Base-by-base conservation (phyloP, 2,329 filamentous ascomycete species). In the Curvularia eragrostidis region DNA sequence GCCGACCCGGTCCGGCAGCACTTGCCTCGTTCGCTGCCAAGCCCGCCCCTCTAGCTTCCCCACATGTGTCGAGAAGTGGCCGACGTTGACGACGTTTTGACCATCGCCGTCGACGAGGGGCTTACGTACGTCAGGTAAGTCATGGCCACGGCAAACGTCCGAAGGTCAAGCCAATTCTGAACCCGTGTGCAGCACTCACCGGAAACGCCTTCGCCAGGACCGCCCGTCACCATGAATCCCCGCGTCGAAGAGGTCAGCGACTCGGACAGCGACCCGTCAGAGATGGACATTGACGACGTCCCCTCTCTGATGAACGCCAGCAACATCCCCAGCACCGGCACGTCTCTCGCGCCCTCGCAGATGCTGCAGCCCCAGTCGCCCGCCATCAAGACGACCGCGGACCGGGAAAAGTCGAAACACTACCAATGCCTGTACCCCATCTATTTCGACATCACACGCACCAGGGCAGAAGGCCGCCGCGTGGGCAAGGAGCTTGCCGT, bases 371-470 rank as follows among this genome's bases (percentile, higher is more conserved):
- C 75, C 3, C 73, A 75, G 39, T 69, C 74, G 68, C 61, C 74
- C 66, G 41, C 79, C 77, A 50, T 80, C 76, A 66, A 79, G 78
- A 57, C 78, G 9, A 70, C 70, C 7, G 64, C 72, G 24, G 73
- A 82, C 66, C 81, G 81, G 57, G 83, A 87, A 61, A 82, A 82
- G 58, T 82, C 91, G 77, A 91, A 89, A 73, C 82, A 87, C 78
- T 97, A 88, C 81, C 90, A 95, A 77, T 94, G 91, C 78, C 84
- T 99, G 24, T 99, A 99, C 81, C 94, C 95, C 0, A 81, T 98
- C 58, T 99, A 99, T 84, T 99, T 99, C 73, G 94, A 97, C 83
- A 85, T 84, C 64, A 82, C 82, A 23, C 87, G 91, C 49, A 85
- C 87, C 41, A 88, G 93, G 56, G 87, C 89, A 56, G 85, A 96